Conservation (phyloP, 352 stramenopile genomes). For the Globisporangium recalcitrans region DNA sequence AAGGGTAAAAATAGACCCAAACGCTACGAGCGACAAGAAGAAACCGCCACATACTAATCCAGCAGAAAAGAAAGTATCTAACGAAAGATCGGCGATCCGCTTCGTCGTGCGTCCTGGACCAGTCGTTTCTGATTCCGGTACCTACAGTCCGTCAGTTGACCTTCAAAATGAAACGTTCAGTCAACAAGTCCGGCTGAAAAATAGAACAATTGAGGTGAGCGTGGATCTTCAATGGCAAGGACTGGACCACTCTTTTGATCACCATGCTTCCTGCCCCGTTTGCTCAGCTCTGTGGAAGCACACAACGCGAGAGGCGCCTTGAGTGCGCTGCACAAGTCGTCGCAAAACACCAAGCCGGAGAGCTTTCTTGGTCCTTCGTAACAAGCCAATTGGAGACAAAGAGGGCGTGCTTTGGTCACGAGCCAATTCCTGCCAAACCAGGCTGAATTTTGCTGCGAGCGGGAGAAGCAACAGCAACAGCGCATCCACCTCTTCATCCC, state of each 20-base stretch:
- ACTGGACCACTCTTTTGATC: background rate
- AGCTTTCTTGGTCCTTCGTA: too few species aligned
- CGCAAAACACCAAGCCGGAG: too few species aligned
- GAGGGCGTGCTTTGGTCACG: too few species aligned
- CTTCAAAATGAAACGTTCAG: background rate
- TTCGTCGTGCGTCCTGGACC: background rate
- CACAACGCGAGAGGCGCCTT: too few species aligned
- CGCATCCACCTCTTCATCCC: background rate
- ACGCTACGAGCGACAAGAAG: background rate
- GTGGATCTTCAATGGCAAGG: background rate
- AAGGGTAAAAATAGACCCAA: background rate
- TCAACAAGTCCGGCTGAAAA: background rate
- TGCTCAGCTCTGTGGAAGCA: background rate
- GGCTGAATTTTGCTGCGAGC: background rate
- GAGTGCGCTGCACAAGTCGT: too few species aligned
- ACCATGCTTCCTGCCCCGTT: background rate
- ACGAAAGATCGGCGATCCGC: background rate
- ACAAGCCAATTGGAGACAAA: too few species aligned
- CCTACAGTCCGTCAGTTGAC: too few species aligned
- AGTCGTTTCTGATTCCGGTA: slow-evolving; percentile 10
- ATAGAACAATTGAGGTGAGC: background rate
- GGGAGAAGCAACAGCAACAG: background rate
- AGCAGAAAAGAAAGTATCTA: background rate
- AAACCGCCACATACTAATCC: too few species aligned
- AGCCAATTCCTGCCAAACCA: too few species aligned